phyloP scores from a whole-genome alignment of 140 eudicot genomes.

The Anethum foeniculum region DNA sequence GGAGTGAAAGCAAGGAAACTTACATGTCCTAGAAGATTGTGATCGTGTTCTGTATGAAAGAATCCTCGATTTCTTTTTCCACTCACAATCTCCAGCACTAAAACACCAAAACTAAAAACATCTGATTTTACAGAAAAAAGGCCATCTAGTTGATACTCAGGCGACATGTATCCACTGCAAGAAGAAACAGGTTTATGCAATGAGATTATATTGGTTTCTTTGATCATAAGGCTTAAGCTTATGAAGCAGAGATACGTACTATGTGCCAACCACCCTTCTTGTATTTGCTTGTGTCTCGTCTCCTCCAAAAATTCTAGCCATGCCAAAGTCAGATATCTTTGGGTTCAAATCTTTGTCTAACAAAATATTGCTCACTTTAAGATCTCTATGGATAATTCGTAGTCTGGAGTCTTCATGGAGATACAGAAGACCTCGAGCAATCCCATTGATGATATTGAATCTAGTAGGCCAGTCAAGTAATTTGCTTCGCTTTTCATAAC shows the following conservation, averaged over 20 bases:
- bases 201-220: not conserved
- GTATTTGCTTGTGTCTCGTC: conserved; percentile 43
- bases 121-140: conserved; percentile 6
- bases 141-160: conserved; percentile 8
- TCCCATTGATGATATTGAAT: conserved; percentile 46
- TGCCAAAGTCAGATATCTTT: conserved; percentile 64
- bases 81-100: conserved; percentile 9
- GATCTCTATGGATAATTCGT: conserved; percentile 59
- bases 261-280: conserved; percentile 59
- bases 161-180: conserved; percentile 8
- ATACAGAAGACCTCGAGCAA: conserved; percentile 62
- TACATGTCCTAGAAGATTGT: conserved; percentile 13
- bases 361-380: conserved; percentile 57
- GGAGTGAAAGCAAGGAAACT: not conserved
- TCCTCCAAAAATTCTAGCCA: conserved; percentile 58
- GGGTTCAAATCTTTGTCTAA: conserved; percentile 52
- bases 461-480: conserved; percentile 48
- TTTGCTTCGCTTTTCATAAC: conserved; percentile 19
- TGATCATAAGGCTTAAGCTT: not conserved
- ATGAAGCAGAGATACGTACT: conserved; percentile 28
- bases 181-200: not conserved
- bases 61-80: conserved; percentile 12
- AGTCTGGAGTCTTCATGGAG: conserved; percentile 69
- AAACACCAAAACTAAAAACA: conserved; percentile 3
- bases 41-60: conserved; percentile 1